Conservation (phyloP, 148 eudicot species). For the Spergularia marina region DNA sequence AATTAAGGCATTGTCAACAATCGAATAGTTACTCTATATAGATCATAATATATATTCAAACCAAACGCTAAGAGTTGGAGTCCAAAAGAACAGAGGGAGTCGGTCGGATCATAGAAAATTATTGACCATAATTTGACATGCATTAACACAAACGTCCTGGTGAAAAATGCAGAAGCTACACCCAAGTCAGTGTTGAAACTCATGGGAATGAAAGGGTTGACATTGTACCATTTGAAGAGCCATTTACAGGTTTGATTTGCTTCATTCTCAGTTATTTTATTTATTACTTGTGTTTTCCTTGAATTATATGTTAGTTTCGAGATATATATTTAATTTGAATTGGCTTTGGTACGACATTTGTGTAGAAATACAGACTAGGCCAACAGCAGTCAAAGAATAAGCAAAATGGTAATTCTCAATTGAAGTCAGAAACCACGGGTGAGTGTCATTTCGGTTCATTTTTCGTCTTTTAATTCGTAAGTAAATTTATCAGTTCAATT, state of each 20-base stretch:
- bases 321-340: not conserved
- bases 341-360: not conserved
- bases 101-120: too few relatives aligned
- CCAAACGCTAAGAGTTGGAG: too few relatives aligned
- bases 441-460: not conserved
- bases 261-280: not conserved
- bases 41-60: too few relatives aligned
- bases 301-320: too few relatives aligned
- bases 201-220: constrained; percentile 84
- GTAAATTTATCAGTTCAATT: not conserved
- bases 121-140: too few relatives aligned
- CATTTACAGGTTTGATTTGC: constrained; percentile 62
- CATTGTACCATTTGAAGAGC: constrained; percentile 82
- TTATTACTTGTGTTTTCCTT: not conserved
- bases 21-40: too few relatives aligned
- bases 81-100: too few relatives aligned
- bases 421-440: constrained; percentile 24
- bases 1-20: too few relatives aligned
- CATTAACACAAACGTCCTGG: too few relatives aligned
- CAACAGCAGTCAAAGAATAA: constrained; percentile 29
- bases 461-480: not conserved
- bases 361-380: constrained; percentile 34
- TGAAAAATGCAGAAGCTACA: constrained; percentile 62
- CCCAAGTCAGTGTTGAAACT: constrained; percentile 74
- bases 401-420: constrained; percentile 23